Percentiles rank a stretch among this genome's conserved stretches.
Conservation (phyloP, 345 rosid species). For the Brassica carinata region DNA sequence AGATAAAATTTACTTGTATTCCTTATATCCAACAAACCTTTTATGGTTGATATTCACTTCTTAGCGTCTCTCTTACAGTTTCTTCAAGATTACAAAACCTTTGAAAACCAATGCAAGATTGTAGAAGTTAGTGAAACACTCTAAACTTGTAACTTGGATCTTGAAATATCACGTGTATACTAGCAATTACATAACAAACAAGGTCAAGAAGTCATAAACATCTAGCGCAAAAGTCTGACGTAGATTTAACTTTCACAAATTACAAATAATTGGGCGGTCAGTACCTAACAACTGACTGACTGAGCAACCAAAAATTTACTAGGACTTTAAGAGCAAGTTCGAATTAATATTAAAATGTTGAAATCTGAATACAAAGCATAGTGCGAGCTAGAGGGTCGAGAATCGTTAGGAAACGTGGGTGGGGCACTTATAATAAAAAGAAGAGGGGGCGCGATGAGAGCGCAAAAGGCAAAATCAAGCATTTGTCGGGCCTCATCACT, state of each 20-base stretch:
- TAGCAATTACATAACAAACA: background rate
- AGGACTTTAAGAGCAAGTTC: background rate
- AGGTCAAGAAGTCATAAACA: background rate
- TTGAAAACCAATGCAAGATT: background rate
- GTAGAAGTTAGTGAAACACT: background rate
- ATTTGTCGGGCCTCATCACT: conserved; percentile 19
- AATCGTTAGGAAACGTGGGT: background rate
- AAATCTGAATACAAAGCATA: background rate
- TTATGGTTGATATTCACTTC: background rate
- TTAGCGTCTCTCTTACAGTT: background rate
- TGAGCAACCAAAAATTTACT: background rate
- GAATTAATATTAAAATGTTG: background rate
- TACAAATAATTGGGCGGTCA: background rate
- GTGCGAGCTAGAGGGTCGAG: background rate
- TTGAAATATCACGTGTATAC: background rate
- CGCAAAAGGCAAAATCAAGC: conserved; percentile 20
- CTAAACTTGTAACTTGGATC: background rate
- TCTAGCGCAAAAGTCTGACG: background rate
- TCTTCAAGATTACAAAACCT: background rate
- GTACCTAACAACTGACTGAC: background rate
- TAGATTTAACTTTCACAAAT: background rate
- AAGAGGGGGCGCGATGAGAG: background rate
- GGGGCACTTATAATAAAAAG: background rate
- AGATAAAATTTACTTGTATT: background rate
- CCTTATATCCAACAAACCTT: background rate